A percentile compares a stretch with the other conserved stretches of the same genome.
phyloP scores from a whole-genome alignment of 257 asterid genomes.

The Solanum arcanum region DNA sequence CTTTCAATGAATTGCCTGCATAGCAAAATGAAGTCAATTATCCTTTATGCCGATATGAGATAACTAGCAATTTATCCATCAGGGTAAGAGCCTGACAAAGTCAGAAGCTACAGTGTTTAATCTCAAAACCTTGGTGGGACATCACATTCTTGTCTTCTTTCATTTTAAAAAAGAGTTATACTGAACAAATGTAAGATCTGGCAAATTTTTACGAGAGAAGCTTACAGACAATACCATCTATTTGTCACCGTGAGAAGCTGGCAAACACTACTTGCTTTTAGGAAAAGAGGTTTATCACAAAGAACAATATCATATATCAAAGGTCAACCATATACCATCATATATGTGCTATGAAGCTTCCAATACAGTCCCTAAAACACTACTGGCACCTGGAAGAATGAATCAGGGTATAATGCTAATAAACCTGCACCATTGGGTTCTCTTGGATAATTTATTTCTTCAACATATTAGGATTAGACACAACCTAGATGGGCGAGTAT shows the following conservation, averaged over 20 bases:
- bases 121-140: not conserved
- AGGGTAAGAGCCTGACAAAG: not conserved
- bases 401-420: not conserved
- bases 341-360: not conserved
- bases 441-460: not conserved
- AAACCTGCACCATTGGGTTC: not conserved
- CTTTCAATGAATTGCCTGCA: constrained; percentile 24
- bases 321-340: not conserved
- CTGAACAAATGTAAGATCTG: not conserved
- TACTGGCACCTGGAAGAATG: not conserved
- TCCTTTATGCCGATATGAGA: not conserved
- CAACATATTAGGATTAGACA: not conserved
- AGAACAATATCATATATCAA: not conserved
- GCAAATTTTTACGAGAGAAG: not conserved
- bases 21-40: not conserved
- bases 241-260: not conserved
- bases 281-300: not conserved
- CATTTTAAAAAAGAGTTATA: not conserved
- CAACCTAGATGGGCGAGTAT: not conserved
- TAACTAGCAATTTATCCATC: not conserved
- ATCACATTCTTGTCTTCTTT: not conserved
- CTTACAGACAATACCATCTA: not conserved
- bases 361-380: not conserved
- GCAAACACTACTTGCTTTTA: not conserved
- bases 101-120: not conserved